Conservation (phyloP, 768 basidiomycete genomes). For the Mrakia gelida region DNA sequence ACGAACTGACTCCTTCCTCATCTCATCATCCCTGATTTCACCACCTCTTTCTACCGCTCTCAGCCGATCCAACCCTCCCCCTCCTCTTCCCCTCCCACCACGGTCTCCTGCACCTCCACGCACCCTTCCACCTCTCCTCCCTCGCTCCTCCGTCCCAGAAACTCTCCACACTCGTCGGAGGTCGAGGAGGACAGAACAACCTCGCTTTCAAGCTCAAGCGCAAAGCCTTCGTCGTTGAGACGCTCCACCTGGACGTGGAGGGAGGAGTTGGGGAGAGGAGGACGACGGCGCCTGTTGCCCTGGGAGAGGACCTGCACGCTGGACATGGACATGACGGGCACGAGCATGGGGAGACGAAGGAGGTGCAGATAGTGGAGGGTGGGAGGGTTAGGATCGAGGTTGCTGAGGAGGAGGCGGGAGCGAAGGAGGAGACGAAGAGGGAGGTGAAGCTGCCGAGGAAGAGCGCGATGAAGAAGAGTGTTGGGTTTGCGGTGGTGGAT, state of each 20-base stretch:
- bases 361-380: slow-evolving; percentile 13
- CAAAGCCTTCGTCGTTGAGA: slow-evolving; percentile 82
- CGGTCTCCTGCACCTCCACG: slow-evolving; percentile 73
- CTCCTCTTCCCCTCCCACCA: slow-evolving; percentile 76
- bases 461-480: slow-evolving; percentile 32
- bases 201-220: slow-evolving; percentile 89
- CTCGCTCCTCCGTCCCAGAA: slow-evolving; percentile 74
- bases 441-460: slow-evolving; percentile 26
- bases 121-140: slow-evolving; percentile 68
- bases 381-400: slow-evolving; percentile 24
- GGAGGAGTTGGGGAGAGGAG: slow-evolving; percentile 45
- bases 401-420: slow-evolving; percentile 25
- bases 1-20: not conserved
- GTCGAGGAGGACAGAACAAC: slow-evolving; percentile 84
- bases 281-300: slow-evolving; percentile 36
- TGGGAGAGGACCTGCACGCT: slow-evolving; percentile 33
- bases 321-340: slow-evolving; percentile 24
- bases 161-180: slow-evolving; percentile 74
- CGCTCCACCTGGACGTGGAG: slow-evolving; percentile 59
- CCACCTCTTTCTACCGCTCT: not conserved
- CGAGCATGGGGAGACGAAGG: slow-evolving; percentile 14
- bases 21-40: too few relatives aligned
- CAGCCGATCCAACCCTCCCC: slow-evolving; percentile 73
- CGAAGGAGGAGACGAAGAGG: not conserved
- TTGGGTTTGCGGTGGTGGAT: slow-evolving; percentile 42